Evolutionary conservation across 345 rosid species (phyloP).

Genomic region (Melastoma malabathricum): DNA sequence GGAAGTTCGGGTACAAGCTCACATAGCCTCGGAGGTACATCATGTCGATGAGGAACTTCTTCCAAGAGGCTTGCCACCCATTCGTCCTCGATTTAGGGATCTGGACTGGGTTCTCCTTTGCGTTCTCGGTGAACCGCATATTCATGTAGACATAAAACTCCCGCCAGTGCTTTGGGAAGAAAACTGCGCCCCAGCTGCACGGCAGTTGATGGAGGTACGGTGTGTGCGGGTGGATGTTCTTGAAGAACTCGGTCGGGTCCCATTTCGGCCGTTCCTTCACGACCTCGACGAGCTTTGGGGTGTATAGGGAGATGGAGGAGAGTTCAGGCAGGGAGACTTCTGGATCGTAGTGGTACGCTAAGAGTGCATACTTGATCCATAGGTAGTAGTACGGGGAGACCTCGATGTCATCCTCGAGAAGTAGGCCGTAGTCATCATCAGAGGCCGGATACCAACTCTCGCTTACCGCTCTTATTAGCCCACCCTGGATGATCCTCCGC

Average conservation of each 20-base stretch:
- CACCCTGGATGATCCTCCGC: slow-evolving; percentile 96
- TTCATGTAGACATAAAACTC: slow-evolving; percentile 98
- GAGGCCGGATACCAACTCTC: slow-evolving; percentile 97
- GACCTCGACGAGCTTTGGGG: slow-evolving; percentile 76
- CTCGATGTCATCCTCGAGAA: slow-evolving; percentile 91
- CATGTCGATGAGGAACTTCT: slow-evolving; percentile 90
- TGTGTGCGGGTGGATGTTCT: slow-evolving; percentile 69
- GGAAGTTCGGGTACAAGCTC: slow-evolving; percentile 88
- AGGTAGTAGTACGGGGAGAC: slow-evolving; percentile 91
- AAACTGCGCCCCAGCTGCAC: slow-evolving; percentile 97
- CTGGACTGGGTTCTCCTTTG: slow-evolving; percentile 83
- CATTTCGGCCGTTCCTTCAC: slow-evolving; percentile 94
- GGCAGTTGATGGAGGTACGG: slow-evolving; percentile 95
- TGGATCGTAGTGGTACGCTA: slow-evolving; percentile 95
- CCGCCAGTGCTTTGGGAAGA: slow-evolving; percentile 98
- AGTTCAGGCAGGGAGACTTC: slow-evolving; percentile 72
- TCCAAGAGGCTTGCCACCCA: slow-evolving; percentile 99
- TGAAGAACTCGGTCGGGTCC: slow-evolving; percentile 85
- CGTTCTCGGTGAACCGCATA: slow-evolving; percentile 89
- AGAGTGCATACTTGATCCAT: slow-evolving; percentile 85
- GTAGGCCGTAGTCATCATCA: slow-evolving; percentile 79
- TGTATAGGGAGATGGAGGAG: slow-evolving; percentile 82
- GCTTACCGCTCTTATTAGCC: slow-evolving; percentile 93
- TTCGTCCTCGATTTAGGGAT: slow-evolving; percentile 91
- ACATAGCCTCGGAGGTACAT: slow-evolving; percentile 97